Percentiles rank a stretch among this genome's conserved stretches.
Conservation (phyloP, 345 rosid species). For the Eucalyptus sp. region DNA sequence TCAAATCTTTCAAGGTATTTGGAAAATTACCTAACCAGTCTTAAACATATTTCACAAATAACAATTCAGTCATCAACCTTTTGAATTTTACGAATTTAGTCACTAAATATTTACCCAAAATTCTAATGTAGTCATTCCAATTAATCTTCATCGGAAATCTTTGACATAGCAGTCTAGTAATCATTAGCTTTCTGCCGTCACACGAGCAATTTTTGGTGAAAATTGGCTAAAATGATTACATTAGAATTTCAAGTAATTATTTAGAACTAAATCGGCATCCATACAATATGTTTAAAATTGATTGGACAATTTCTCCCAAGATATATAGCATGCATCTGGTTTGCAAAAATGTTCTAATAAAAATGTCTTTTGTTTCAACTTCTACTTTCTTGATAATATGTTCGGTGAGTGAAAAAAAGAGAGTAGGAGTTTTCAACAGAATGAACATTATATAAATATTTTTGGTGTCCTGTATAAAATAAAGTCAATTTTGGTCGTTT, state of each 20-base stretch:
- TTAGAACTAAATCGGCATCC: fast-evolving
- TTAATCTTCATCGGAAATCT: fast-evolving
- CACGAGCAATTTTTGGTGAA: fast-evolving
- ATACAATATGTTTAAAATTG: too few species aligned
- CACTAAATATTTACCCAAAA: too few species aligned
- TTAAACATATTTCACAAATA: too few species aligned
- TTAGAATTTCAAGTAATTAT: too few species aligned
- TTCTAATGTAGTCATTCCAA: too few species aligned
- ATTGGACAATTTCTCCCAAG: neutral
- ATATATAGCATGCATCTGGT: neutral
- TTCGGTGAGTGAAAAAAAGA: neutral
- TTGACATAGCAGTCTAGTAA: too few species aligned
- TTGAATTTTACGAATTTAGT: too few species aligned
- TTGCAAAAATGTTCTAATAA: neutral
- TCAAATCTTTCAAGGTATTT: too few species aligned
- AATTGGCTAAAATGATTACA: too few species aligned
- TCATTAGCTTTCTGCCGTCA: fast-evolving
- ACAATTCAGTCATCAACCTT: fast-evolving
- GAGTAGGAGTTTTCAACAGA: neutral
- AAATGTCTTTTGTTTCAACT: neutral
- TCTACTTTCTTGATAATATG: neutral
- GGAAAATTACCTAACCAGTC: too few species aligned
- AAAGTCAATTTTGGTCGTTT: neutral
- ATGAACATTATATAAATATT: neutral
- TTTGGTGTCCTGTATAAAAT: neutral